Base-by-base conservation (phyloP, 306 rosid genomes). In the Casuarina equisetifolia region DNA sequence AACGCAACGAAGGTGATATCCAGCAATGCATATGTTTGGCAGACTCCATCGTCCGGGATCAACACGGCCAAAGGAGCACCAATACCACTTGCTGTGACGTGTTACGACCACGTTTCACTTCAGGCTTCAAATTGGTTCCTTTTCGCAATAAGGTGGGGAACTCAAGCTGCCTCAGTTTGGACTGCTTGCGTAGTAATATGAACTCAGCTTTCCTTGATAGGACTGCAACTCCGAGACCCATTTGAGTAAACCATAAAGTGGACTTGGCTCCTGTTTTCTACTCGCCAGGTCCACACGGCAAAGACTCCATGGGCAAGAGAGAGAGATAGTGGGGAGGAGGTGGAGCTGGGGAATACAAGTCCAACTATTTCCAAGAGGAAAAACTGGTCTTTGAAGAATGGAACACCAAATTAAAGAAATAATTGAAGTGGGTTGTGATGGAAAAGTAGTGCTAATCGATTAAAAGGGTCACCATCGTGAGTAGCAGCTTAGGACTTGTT, bases 281-380 rank as follows among this genome's bases (percentile, higher is more conserved):
- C 77, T 82, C 69, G 82, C 77, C 85, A 86, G 82, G 98, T 90
- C 97, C 97, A 94, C 97, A 48, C 97, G 96, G 61, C 61, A 57
- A 80, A 76, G 88, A 90, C 89, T 78, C 76, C 83, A 57, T n/a
- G 63, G 67, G 74, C 74, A 57, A 68, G 74, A 83, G 49, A 46
- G 49, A 46, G 49, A 68, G 76, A 71, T 63, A 51, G 38, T 71
- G 66, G 57, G 54, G 79, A 44, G 1, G 72, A 55, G 67, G 69
- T 46, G 53, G 20, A 51, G 68, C 7, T 50, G 3, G 44, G 62
- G 73, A 72, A 64, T 75, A 74, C 84, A 82, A 83, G 80, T 83
- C 91, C 89, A 90, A 89, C 93, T 85, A 78, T 95, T 86, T 87
- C 97, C 93, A 90, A 52, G 76, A 80, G 83, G 88, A 78, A 88